phyloP scores from a whole-genome alignment of 768 basidiomycete species.

The Mycena pura region DNA sequence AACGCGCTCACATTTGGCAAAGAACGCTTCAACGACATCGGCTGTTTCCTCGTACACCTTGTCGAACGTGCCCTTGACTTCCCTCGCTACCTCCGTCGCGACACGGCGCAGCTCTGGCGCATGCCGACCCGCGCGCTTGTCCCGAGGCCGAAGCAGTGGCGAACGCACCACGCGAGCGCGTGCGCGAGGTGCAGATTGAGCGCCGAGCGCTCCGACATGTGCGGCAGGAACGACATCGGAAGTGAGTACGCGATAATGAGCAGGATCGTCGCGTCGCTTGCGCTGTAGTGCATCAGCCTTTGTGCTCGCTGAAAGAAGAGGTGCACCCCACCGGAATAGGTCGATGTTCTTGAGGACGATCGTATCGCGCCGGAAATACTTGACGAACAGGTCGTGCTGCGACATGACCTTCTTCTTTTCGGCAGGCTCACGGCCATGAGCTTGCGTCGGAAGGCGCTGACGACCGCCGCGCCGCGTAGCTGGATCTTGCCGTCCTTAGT shows the following conservation, averaged over 20 bases:
- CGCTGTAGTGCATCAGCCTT: slow-evolving; percentile 53
- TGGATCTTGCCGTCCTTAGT: slow-evolving; percentile 54
- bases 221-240: slow-evolving; percentile 64
- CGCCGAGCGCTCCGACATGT: slow-evolving; percentile 51
- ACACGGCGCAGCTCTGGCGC: slow-evolving; percentile 82
- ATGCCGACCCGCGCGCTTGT: slow-evolving; percentile 78
- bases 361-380: slow-evolving; percentile 89
- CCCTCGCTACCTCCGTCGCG: slow-evolving; percentile 61
- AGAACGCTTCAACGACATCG: slow-evolving; percentile 89
- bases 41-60: slow-evolving; percentile 97
- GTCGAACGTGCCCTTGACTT: slow-evolving; percentile 93
- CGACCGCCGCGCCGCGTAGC: slow-evolving; percentile 11
- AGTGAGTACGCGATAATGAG: slow-evolving; percentile 76
- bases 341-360: slow-evolving; percentile 85
- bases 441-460: slow-evolving; percentile 42
- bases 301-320: slow-evolving; percentile 30
- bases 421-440: slow-evolving; percentile 31
- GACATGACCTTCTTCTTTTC: slow-evolving; percentile 51
- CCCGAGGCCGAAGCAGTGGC: slow-evolving; percentile 93
- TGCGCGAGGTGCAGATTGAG: slow-evolving; percentile 79
- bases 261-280: slow-evolving; percentile 83
- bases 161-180: slow-evolving; percentile 82
- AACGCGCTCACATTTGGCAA: slow-evolving; percentile 78
- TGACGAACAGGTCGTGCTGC: slow-evolving; percentile 88
- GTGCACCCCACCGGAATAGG: slow-evolving; percentile 70